Evolutionary conservation across 768 basidiomycete genomes (phyloP).

Genomic region (Russula vinacea): DNA sequence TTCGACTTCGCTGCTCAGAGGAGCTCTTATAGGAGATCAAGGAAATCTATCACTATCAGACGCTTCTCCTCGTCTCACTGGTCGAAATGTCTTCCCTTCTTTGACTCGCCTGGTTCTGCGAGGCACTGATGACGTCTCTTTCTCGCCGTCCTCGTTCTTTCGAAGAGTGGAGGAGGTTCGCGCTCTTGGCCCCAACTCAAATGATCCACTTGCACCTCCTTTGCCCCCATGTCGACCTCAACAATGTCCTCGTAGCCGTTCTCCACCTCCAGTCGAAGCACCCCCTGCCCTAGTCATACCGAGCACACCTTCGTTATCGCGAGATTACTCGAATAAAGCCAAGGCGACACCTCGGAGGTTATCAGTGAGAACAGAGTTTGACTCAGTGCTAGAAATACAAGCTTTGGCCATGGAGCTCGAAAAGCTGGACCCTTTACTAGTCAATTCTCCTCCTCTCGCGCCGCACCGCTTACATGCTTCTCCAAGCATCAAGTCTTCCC

Average conservation of each 20-base stretch:
- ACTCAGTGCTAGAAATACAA: slow-evolving; percentile 15
- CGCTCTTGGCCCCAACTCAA: background rate
- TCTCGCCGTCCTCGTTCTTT: slow-evolving; percentile 26
- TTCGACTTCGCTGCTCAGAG: background rate
- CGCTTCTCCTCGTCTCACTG: background rate
- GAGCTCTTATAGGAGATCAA: background rate
- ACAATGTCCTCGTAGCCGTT: slow-evolving; percentile 7
- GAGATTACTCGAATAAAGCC: background rate
- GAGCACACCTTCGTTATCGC: background rate
- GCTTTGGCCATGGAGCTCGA: slow-evolving; percentile 1
- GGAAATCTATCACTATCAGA: background rate
- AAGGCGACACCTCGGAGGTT: background rate
- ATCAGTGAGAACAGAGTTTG: background rate
- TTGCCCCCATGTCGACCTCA: background rate
- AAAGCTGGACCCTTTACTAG: background rate
- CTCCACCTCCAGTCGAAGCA: slow-evolving; percentile 18
- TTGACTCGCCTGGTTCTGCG: slow-evolving; percentile 21
- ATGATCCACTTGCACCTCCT: background rate
- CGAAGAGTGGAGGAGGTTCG: slow-evolving; percentile 22
- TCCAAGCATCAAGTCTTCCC: slow-evolving; percentile 18
- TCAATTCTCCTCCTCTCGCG: slow-evolving; percentile 3
- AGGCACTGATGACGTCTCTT: slow-evolving; percentile 15
- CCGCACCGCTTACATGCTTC: slow-evolving; percentile 15
- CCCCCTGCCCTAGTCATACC: background rate
- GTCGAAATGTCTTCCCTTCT: slow-evolving; percentile 10